phyloP scores from a whole-genome alignment of 805 yeast species.

The Geotrichum ghanense region DNA sequence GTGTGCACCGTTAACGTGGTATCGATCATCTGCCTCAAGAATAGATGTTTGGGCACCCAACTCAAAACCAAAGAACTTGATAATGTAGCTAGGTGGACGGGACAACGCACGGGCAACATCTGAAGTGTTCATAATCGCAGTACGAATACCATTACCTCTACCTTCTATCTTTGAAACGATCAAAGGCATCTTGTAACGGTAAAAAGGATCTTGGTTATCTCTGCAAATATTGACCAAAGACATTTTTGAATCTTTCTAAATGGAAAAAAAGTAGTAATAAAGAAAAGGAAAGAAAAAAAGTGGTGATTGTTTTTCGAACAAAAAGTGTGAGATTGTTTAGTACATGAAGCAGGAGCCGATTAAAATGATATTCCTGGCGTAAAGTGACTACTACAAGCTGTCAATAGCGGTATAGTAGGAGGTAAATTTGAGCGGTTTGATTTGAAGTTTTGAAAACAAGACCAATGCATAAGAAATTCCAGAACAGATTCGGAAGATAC shows the following conservation, averaged over 20 bases:
- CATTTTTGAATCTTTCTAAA: too few species aligned
- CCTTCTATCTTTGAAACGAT: conserved; percentile 96
- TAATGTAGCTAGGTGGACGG: conserved; percentile 84
- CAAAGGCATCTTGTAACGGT: conserved; percentile 99
- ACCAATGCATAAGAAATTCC: neutral
- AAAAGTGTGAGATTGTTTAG: neutral
- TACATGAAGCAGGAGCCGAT: neutral
- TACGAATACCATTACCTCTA: conserved; percentile 97
- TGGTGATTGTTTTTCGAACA: neutral
- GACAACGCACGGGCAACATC: conserved; percentile 93
- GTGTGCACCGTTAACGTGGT: conserved; percentile 88
- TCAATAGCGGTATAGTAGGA: conserved; percentile 1
- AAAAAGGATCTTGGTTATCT: conserved; percentile 95
- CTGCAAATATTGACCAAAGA: conserved; percentile 88
- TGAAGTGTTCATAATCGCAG: conserved; percentile 77
- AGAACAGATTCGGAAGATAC: neutral
- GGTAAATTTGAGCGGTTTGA: neutral
- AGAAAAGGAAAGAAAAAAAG: too few species aligned
- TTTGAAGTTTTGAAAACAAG: neutral
- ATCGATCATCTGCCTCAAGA: conserved; percentile 72
- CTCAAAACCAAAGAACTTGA: conserved; percentile 93
- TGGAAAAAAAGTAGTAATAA: too few species aligned
- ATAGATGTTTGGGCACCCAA: conserved; percentile 91
- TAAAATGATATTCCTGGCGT: neutral
- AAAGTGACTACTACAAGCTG: conserved; percentile 1